A percentile compares a stretch with the other conserved stretches of the same genome.
phyloP scores from a whole-genome alignment of 2,329 filamentous ascomycete species.

The Pezicula carpinea region DNA sequence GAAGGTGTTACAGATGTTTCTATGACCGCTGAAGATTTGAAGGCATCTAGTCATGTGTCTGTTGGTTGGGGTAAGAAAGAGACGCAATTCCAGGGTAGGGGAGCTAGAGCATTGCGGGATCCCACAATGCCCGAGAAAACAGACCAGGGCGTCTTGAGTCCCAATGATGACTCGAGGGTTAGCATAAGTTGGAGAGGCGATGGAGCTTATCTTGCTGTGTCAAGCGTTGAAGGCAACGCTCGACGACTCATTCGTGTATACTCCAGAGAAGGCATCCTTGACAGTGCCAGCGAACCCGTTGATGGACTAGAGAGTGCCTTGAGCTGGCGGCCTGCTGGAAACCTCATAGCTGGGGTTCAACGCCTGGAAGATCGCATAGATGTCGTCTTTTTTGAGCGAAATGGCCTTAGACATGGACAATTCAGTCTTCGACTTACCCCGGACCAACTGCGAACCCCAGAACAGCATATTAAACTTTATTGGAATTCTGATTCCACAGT shows the following conservation, averaged over 20 bases:
- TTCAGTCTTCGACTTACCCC: conserved; percentile 71
- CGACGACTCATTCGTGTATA: conserved; percentile 85
- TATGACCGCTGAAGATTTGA: conserved; percentile 72
- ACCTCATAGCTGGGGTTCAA: conserved; percentile 84
- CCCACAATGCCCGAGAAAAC: conserved; percentile 92
- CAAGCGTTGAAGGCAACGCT: conserved; percentile 62
- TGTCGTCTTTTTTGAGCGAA: conserved; percentile 93
- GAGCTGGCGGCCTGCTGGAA: conserved; percentile 89
- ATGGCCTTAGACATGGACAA: conserved; percentile 93
- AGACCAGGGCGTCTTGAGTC: conserved; percentile 74
- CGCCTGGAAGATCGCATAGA: conserved; percentile 64
- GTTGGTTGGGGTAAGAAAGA: conserved; percentile 98
- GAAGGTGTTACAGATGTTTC: conserved; percentile 74
- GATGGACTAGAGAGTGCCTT: conserved; percentile 83
- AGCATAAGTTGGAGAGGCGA: conserved; percentile 92
- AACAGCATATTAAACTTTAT: conserved; percentile 58
- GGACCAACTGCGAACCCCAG: conserved; percentile 50
- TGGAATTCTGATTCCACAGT: conserved; percentile 96
- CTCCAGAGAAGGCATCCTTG: conserved; percentile 82
- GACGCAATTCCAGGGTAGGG: conserved; percentile 92
- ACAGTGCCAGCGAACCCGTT: conserved; percentile 92
- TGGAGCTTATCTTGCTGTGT: conserved; percentile 85
- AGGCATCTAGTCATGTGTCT: conserved; percentile 87
- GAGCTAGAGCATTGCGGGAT: conserved; percentile 80
- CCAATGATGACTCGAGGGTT: conserved; percentile 65